Base-by-base conservation (phyloP, 352 stramenopile species). In the Phytophthora megakarya region DNA sequence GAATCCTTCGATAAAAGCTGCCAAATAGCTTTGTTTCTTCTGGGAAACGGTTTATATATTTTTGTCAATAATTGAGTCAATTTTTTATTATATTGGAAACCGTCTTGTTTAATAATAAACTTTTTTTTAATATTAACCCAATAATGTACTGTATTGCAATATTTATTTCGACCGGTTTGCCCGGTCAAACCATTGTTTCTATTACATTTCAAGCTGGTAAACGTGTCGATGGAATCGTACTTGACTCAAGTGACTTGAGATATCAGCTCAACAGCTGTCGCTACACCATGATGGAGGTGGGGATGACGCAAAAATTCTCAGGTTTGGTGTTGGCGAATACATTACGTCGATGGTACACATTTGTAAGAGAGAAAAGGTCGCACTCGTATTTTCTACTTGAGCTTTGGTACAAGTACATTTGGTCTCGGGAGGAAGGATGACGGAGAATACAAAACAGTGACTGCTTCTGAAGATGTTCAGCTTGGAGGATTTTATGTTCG, bases 361-460 rank as follows among this genome's bases (percentile, higher is more conserved):
- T 57, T 44, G 55, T 44, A 33, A 3, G 28, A 64, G 33, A 48
- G 25, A 33, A 26, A 22, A 3, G 35, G 45, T 26, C 46, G 49
- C 13, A 64, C 55, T 2, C 55, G 55, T 21, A 47, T 57, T n/a
- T 64, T 63, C 32, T 63, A 56, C 23, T 44, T 63, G 32, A 40
- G 54, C n/a, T 56, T 63, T 33, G 38, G 23, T 32, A 57, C 35
- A 13, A 64, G 45, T 38, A 35, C 55, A 57, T 15, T 57, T 38
- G 38, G 21, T 65, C 7, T 46, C 26, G 13, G 57, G 57, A 18
- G 57, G 57, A 13, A 33, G 37, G 12, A 49, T 37, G 26, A 65
- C 46, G 12, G 47, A 65, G 3, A 47, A 28, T 51, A 57, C 39
- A 48, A 57, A 23, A 45, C 28, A 0, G 37, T 65, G 0, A 59